Conservation (phyloP, 2,329 filamentous ascomycete species). For the Bertia moriformis region DNA sequence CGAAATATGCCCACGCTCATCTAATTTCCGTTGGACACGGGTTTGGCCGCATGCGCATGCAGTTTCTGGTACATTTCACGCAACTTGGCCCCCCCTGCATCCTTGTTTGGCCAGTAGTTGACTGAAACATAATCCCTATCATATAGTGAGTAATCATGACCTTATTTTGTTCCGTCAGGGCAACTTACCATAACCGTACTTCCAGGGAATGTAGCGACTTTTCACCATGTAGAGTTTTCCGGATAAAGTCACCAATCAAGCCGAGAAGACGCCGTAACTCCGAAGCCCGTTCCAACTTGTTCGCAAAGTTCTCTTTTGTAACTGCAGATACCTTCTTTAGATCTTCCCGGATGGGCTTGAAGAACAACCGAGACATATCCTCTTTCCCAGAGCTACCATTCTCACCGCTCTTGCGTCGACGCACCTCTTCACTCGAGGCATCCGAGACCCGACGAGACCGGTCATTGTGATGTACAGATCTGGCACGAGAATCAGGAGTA, state of each 20-base stretch:
- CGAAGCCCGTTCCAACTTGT: slow-evolving; percentile 22
- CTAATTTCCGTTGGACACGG: too few relatives aligned
- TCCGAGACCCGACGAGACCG: slow-evolving; percentile 15
- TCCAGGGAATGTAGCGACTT: slow-evolving; percentile 7
- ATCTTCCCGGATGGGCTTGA: slow-evolving; percentile 26
- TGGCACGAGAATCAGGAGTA: slow-evolving; percentile 23
- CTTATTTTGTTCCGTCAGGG: not conserved
- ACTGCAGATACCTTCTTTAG: slow-evolving; percentile 11
- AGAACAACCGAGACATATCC: slow-evolving; percentile 24
- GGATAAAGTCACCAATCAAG: slow-evolving; percentile 28
- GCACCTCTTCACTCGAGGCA: slow-evolving; percentile 16
- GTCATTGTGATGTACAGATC: slow-evolving; percentile 15
- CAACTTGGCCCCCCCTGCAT: slow-evolving; percentile 14
- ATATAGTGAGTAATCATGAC: slow-evolving; percentile 9
- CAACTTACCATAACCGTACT: not conserved
- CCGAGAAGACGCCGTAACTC: slow-evolving; percentile 24
- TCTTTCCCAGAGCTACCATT: slow-evolving; percentile 16
- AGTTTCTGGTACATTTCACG: slow-evolving; percentile 19
- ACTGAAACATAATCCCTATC: slow-evolving; percentile 23
- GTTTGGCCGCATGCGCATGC: too few relatives aligned
- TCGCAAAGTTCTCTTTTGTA: slow-evolving; percentile 26
- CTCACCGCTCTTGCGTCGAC: slow-evolving; percentile 16
- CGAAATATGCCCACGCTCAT: too few relatives aligned
- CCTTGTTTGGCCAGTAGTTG: slow-evolving; percentile 28
- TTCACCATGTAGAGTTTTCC: slow-evolving; percentile 18